Evolutionary conservation across 331 rosid species (phyloP).

Genomic region (Acacia concinna): DNA sequence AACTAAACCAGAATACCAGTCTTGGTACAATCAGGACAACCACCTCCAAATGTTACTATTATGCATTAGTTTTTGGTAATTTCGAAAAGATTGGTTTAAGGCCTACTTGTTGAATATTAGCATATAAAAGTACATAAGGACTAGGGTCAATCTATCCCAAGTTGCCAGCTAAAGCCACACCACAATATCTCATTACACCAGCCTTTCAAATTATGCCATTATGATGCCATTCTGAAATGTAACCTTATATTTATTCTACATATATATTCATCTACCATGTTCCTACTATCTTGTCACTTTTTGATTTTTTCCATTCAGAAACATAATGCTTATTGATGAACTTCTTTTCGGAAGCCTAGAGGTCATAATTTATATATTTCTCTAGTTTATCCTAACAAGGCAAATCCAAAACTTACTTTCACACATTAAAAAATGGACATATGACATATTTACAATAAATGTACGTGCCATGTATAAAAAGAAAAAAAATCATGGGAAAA

Average conservation of each 20-base stretch:
- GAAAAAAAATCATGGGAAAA: too few species aligned
- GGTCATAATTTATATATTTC: too few species aligned
- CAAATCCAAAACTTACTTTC: too few species aligned
- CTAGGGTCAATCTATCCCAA: slow-evolving; percentile 28
- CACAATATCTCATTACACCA: slow-evolving; percentile 32
- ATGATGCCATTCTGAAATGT: slow-evolving; percentile 26
- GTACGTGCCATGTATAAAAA: too few species aligned
- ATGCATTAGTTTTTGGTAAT: background rate
- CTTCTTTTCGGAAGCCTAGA: too few species aligned
- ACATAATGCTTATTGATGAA: too few species aligned
- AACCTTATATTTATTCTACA: slow-evolving; percentile 15
- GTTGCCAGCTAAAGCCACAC: slow-evolving; percentile 32
- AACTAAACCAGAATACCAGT: background rate
- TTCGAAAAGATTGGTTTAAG: slow-evolving; percentile 2
- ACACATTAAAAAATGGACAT: too few species aligned
- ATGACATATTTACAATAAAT: too few species aligned
- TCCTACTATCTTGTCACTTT: too few species aligned
- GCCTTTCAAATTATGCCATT: slow-evolving; percentile 20
- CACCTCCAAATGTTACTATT: background rate
- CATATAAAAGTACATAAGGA: slow-evolving; percentile 17
- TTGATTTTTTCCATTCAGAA: background rate
- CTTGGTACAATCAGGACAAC: background rate
- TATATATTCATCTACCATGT: background rate
- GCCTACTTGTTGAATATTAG: slow-evolving; percentile 32
- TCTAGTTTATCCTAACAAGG: too few species aligned